Conservation (phyloP, 2,329 filamentous ascomycete genomes). For the Penicillium sp. region DNA sequence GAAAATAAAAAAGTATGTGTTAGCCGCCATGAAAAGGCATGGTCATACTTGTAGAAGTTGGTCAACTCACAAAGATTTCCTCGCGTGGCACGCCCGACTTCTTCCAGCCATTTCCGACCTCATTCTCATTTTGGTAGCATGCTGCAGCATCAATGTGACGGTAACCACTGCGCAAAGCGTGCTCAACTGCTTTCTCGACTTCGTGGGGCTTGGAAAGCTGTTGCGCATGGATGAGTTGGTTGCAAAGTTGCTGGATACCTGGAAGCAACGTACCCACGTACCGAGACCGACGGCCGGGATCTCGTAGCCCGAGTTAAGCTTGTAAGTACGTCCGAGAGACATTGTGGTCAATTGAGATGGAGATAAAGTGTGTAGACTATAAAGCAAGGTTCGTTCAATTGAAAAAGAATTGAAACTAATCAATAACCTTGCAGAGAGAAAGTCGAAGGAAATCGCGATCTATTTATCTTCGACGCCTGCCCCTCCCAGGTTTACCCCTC, state of each 20-base stretch:
- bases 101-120: constrained; percentile 35
- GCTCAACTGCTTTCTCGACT: constrained; percentile 50
- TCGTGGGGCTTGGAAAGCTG: constrained; percentile 42
- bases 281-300: constrained; percentile 47
- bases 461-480: neutral
- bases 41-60: neutral
- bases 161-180: constrained; percentile 43
- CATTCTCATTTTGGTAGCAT: constrained; percentile 34
- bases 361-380: neutral
- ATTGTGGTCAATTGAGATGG: constrained; percentile 15
- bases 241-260: neutral
- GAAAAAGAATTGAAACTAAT: too few species aligned
- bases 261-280: constrained; percentile 36
- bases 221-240: neutral
- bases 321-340: constrained; percentile 38
- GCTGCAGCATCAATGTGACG: constrained; percentile 49
- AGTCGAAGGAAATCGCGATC: neutral
- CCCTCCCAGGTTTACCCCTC: constrained; percentile 1
- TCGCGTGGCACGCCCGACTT: constrained; percentile 33
- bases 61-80: constrained; percentile 31
- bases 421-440: neutral
- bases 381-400: too few species aligned
- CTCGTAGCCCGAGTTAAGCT: constrained; percentile 44
- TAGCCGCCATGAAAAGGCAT: neutral
- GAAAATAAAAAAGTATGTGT: constrained; percentile 13